Evolutionary conservation across 1,139 yeast species (phyloP), one percentile per base, ranked within the genome.

Genomic region (Pichia kudriavzevii): DNA sequence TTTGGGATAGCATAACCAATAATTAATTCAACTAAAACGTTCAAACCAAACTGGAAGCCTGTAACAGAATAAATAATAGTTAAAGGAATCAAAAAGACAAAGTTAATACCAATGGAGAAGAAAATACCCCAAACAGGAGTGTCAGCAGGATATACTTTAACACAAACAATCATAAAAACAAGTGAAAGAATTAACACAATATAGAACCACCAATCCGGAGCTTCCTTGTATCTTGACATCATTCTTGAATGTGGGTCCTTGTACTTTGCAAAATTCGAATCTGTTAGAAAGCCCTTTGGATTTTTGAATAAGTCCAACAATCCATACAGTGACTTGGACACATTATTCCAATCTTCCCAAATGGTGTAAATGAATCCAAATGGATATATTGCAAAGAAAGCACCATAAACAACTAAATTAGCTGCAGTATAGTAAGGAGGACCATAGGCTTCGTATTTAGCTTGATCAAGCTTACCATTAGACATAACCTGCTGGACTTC

Each of bases 151-250:
- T 70, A 72, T 1, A 63, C 55, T 30, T 64, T 52, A 22, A 72
- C 66, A 39, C 70, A 62, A 2, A 64, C 59, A 17, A 75, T 57
- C 1, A 78, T 72, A 64, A 44, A 44, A 74, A 35, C 41, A 25
- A 34, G 31, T 4, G 25, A 28, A 13, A 34, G 20, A 17, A 38
- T 18, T 15, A 31, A 71, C 4, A 72, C 63, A 27, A 67, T 47
- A 1, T 50, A 50, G 49, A 63, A 79, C 82, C 83, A 75, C 83
- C 84, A 76, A 40, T 67, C 74, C 24, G 85, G 85, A 19, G 69
- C 74, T 45, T 69, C 73, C 35, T 60, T 66, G 55, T 77, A 79
- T 29, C 59, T 57, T 41, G 60, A 62, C 82, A 78, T 78, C 39
- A 75, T 65, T 49, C 79, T 67, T 62, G 65, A 67, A 53, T 78